Evolutionary conservation across 2,329 filamentous ascomycete species (phyloP), one percentile per base, ranked within the genome.

Genomic region (Lachnum nothofagi): DNA sequence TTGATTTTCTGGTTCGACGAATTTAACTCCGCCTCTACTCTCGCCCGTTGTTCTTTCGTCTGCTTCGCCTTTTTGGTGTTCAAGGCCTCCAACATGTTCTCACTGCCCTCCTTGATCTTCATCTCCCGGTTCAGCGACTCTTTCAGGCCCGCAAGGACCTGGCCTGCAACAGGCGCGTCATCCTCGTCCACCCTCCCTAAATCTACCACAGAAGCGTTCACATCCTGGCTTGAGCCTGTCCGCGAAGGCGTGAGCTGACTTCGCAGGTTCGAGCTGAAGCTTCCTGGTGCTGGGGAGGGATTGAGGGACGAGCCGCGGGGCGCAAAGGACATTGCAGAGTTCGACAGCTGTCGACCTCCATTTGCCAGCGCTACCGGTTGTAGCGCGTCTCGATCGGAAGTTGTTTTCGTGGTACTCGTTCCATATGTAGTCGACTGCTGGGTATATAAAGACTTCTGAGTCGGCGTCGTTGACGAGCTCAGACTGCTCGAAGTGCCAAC

Each of bases 41-140:
- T 78, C 52, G 79, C 74, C 38, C 88, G 80, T 65, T 91, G 88
- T 52, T 91, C 91, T 65, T 91, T 94, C 55, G 87, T 86, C 67
- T 97, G 91, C 70, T 97, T 98, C 39, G 88, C 86, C 68, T 95
- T 96, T 70, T 98, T 98, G 38, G 83, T 80, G 67, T 96, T 89
- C 57, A 98, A 72, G 10, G 93, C 93, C 72, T 98, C 93, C 33
- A 98, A 76, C 80, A 98, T 84, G 66, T 98, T 98, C 73, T 98
- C 93, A 49, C 91, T 96, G 17, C 93, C 93, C 62, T 91, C 87
- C 69, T 95, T 96, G 66, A 98, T 97, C 75, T 97, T 97, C 72
- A 91, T 84, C 71, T 98, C 94, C 63, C 94, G 91, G 59, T 90
- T 91, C 56, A 98, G 85, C 63, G 85, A 81, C 60, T 96, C 91